Conservation (phyloP, 1,284 basidiomycete genomes). For the Volvariella volvacea region DNA sequence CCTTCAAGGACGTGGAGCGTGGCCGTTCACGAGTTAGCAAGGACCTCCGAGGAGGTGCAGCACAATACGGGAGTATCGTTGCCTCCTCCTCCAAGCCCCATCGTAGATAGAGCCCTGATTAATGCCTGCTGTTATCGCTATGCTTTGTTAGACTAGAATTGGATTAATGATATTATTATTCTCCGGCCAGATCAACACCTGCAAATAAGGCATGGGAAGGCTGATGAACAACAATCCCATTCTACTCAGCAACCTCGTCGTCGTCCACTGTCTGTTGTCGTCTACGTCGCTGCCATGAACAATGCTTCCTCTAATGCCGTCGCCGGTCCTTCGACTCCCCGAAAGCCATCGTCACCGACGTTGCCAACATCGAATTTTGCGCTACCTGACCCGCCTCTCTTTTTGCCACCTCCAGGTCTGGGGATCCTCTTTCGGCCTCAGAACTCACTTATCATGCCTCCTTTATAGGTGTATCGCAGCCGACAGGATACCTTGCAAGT, state of each 20-base stretch:
- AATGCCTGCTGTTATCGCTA: neutral
- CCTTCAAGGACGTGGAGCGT: conserved; percentile 28
- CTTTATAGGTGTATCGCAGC: conserved; percentile 34
- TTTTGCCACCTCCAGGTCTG: conserved; percentile 39
- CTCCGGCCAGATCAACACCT: neutral
- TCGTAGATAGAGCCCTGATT: neutral
- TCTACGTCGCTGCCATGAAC: conserved; percentile 22
- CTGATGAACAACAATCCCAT: conserved; percentile 11
- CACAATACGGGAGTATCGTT: conserved; percentile 13
- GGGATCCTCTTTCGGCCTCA: conserved; percentile 4
- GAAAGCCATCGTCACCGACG: conserved; percentile 15
- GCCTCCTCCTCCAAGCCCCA: conserved; percentile 5
- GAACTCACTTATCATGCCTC: conserved; percentile 3
- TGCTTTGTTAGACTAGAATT: conserved; percentile 5
- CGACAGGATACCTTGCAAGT: conserved; percentile 48
- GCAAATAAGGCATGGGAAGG: neutral
- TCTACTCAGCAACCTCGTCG: conserved; percentile 12
- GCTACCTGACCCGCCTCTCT: conserved; percentile 24
- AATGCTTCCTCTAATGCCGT: conserved; percentile 28
- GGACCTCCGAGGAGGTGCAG: conserved; percentile 36
- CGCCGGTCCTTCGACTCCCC: conserved; percentile 33
- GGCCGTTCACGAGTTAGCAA: conserved; percentile 54
- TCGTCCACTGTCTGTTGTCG: conserved; percentile 12
- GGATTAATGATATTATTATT: conserved; percentile 1
- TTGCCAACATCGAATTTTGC: conserved; percentile 13